phyloP scores from a whole-genome alignment of 345 rosid genomes.

The Eucalyptus erythrocorys region DNA sequence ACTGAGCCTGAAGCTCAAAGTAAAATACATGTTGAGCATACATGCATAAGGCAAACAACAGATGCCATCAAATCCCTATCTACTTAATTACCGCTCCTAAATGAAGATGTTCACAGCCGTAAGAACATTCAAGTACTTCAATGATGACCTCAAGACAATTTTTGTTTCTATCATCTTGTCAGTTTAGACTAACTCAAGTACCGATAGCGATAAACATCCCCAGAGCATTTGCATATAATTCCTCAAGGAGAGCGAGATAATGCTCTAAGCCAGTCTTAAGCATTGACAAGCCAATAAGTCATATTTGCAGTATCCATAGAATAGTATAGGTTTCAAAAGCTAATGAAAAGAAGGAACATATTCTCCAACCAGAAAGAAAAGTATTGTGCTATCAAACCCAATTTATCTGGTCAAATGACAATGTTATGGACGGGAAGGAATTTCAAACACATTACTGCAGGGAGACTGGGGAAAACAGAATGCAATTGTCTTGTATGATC shows the following conservation, averaged over 20 bases:
- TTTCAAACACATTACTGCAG: background rate
- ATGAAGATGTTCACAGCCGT: background rate
- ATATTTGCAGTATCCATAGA: background rate
- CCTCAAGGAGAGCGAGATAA: background rate
- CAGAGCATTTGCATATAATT: background rate
- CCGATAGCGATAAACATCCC: background rate
- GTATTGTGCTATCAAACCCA: background rate
- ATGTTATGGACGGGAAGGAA: background rate
- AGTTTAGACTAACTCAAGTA: background rate
- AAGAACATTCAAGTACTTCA: background rate
- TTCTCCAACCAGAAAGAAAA: background rate
- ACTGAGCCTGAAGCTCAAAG: background rate
- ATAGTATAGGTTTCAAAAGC: background rate
- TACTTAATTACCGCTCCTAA: background rate
- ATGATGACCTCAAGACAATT: background rate
- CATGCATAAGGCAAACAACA: background rate
- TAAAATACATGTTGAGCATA: background rate
- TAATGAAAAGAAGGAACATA: background rate
- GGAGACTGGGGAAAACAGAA: background rate
- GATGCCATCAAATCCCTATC: background rate
- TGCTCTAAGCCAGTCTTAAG: background rate
- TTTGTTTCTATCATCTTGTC: background rate
- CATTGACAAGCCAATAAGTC: background rate
- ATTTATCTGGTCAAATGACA: background rate
- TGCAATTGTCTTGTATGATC: background rate